Base-by-base conservation (phyloP, 768 basidiomycete species). In the Strobilomyces confusus region DNA sequence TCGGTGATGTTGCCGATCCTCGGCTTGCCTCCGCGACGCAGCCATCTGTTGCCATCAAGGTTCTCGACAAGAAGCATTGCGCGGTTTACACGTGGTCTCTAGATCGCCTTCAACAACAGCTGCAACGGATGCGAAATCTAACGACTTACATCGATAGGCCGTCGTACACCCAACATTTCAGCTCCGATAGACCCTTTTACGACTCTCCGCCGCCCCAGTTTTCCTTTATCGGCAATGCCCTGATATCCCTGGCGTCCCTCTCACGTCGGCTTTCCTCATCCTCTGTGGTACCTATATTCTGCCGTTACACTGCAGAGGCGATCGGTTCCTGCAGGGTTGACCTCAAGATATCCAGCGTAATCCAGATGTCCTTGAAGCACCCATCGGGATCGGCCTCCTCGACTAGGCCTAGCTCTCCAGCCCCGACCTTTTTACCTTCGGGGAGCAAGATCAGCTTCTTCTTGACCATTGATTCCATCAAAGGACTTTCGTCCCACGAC, bases 41-140 rank as follows among this genome's bases (percentile, higher is more conserved):
- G 56, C 92, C 95, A 0, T 86, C 86, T 9, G 86, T 95, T 9
- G 88, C 85, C 25, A 77, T 98, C 74, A 98, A 95, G 70, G 87
- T 99, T 41, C 74, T 97, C 32, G 95, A 99, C 75, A 85, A 85
- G 66, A 81, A 83, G 42, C 82, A 95, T 63, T 86, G 83, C 61
- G 88, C 90, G 19, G 84, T 98, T 48, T 95, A 95, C 67, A 78
- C 86, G 8, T 99, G 95, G 95, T 92, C 92, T 17, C 72, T 94
- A 41, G 86, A 91, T 62, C 83, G 90, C 29, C 83, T 98, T 70
- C 82, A 88, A 58, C 90, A 92, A 59, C 94, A 93, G 56, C 73
- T 98, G 17, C 84, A 87, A 61, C 87, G 89, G 57, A 98, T 98
- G 95, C 87, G 92, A 48, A 95, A 95, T 67, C 74, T 94, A 36